Percentiles rank a stretch among this genome's conserved stretches.
Conservation (phyloP, 192 early-diverging fungal species). For the Backusella tarrabulga region DNA sequence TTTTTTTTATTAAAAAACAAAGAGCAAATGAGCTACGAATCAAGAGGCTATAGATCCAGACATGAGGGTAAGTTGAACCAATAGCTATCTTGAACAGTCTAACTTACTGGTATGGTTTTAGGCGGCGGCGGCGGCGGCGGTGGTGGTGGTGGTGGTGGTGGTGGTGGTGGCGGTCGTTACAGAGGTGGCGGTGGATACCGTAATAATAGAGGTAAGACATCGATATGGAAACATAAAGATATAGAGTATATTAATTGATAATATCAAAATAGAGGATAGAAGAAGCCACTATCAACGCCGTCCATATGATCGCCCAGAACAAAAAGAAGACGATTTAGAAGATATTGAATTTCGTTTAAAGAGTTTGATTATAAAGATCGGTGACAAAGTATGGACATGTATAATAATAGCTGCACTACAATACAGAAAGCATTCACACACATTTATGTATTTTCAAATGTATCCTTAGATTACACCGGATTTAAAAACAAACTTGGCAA, state of each 20-base stretch:
- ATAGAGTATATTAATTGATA: neutral
- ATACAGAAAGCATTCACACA: too few relatives aligned
- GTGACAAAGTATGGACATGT: conserved; percentile 56
- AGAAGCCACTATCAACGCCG: conserved; percentile 19
- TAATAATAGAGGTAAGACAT: neutral
- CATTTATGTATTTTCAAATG: neutral
- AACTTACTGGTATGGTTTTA: neutral
- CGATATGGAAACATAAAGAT: neutral
- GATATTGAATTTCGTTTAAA: conserved; percentile 68
- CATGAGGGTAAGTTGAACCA: neutral
- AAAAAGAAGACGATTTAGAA: conserved; percentile 43
- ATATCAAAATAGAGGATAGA: conserved; percentile 1
- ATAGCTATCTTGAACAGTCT: neutral
- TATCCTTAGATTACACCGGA: conserved; percentile 50
- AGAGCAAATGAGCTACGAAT: conserved; percentile 13
- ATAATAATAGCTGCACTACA: neutral
- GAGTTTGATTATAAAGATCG: conserved; percentile 73
- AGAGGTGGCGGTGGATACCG: neutral
- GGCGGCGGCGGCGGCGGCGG: neutral
- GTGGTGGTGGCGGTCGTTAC: conserved; percentile 10
- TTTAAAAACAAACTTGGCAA: conserved; percentile 62
- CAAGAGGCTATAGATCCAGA: conserved; percentile 20
- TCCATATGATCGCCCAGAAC: conserved; percentile 20
- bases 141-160: neutral
- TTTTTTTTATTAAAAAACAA: neutral